Base-by-base conservation (phyloP, 2,329 filamentous ascomycete species). In the Capronia coronata region DNA sequence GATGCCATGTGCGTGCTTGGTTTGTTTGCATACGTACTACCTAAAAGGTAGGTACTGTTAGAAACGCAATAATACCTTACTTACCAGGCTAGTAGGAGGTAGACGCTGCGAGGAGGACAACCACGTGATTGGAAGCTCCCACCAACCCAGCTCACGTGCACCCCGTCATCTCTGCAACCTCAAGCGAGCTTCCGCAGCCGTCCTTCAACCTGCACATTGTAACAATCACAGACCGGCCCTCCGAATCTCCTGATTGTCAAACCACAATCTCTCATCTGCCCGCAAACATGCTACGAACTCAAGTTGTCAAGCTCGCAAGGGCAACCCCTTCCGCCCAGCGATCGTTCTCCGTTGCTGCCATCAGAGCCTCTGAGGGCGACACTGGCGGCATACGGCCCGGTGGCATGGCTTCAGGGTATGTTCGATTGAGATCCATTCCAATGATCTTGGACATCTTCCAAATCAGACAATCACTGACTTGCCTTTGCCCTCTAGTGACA, bases 321-420 rank as follows among this genome's bases (percentile, higher is more conserved):
- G 71, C 77, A 61, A 69, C 75, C 62, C 63, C 71, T 56, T 62
- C 72, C 55, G 63, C 71, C 55, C 74, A 76, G 58, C 49, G 59
- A 47, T 75, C 80, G 61, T 84, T 88, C 72, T 76, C 81, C 55
- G 79, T 76, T 58, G 78, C 82, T 51, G 68, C 75, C 59, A 75
- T 78, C 65, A 76, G 67, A 59, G 85, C 87, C 80, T 71, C 67
- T 54, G 83, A 78, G 61, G 86, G 86, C 58, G 86, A 88, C 66
- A 83, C 80, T 57, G 84, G 84, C 43, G 67, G 65, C 57, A 61
- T 68, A 48, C 65, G 66, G 44, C 35, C 65, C 30, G 65, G 67
- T 23, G 69, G 69, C 46, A 25, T 53, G 25, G 53, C 63, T 39
- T 55, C 65, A 41, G 60, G 64, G 72, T 74, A 65, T 35, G 70